These are phyloP conservation scores for Oryza punctata DNA, from an alignment of 176 grass and related monocot genomes.

Conservation along the genomic window DNA sequence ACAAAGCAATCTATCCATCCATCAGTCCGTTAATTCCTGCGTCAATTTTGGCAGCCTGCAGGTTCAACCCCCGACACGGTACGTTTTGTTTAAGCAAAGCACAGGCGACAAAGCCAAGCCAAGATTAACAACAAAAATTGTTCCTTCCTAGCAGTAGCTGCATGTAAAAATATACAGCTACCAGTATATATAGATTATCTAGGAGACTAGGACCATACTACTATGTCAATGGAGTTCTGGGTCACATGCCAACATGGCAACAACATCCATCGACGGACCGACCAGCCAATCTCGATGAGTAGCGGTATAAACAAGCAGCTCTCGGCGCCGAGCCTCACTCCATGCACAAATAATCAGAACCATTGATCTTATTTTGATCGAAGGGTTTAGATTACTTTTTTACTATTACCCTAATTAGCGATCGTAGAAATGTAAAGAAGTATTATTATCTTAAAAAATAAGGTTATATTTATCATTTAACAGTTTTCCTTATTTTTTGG, in stretches of 20 bases:
- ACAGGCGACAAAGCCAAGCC: not conserved
- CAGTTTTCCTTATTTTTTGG: no score
- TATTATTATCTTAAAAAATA: no score
- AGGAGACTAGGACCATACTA: no score
- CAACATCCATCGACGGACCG: not conserved
- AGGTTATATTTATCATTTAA: no score
- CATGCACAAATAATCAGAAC: no score
- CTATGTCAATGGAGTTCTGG: no score
- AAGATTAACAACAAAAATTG: not conserved
- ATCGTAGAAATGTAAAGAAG: no score
- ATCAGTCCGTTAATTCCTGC: not conserved
- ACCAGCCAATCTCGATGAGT: not conserved
- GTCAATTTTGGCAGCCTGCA: not conserved
- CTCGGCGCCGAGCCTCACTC: no score
- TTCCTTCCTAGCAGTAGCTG: not conserved
- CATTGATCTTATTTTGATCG: no score
- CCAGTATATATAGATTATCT: not conserved
- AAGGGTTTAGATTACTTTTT: no score
- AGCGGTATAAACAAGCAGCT: not conserved
- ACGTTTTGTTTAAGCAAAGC: not conserved
- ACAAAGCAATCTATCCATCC: not conserved
- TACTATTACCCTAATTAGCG: no score
- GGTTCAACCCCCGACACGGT: conserved; percentile 1
- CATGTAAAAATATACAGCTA: not conserved
- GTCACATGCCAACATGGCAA: conserved; percentile 7